Evolutionary conservation across 345 rosid species (phyloP), one percentile per base, ranked within the genome.

Genomic region (Salix koriyanagi): DNA sequence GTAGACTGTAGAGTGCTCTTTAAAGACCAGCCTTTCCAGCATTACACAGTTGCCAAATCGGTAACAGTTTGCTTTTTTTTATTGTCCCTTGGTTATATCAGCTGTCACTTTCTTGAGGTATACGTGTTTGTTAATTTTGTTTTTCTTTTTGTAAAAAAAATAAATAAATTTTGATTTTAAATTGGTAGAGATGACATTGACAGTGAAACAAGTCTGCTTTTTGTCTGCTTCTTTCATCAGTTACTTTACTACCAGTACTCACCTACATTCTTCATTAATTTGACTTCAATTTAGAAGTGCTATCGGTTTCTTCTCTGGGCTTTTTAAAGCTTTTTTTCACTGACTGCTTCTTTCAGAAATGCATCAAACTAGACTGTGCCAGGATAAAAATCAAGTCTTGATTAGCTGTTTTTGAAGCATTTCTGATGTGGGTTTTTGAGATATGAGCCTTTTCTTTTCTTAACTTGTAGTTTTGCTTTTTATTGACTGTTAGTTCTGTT

Each of bases 11-110:
- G 79, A 48, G 73, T 75, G 82, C 79, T 77, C 77, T 69, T 84
- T 85, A 80, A 74, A 82, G 58, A 23, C 82, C 82, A 69, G 79
- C 78, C 82, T 87, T 81, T 83, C 77, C 88, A 78, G 86, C 85
- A 81, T 71, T 74, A 72, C 75, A 73, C 83, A 71, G 85, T 85
- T 84, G 80, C 86, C 26, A 62, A 77, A 56, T 81, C 32, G 61
- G 54, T 74, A 67, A 48, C 6, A 46, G 23, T 76, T 61, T 46
- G 52, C 48, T 11, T 36, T 2, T 44, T 36, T 2, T 52, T n/a
- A 69, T 28, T 25, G 61, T 73, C 41, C 52, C 70, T 36, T 83
- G 6, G 52, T 19, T 26, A 41, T 65, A 65, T 36, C 71, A 41
- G 72, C 76, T 82, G 87, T 87, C 88, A 48, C 71, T 81, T 34